Base-by-base conservation (phyloP, 208 protist species). In the Balamuthia mandrillaris region DNA sequence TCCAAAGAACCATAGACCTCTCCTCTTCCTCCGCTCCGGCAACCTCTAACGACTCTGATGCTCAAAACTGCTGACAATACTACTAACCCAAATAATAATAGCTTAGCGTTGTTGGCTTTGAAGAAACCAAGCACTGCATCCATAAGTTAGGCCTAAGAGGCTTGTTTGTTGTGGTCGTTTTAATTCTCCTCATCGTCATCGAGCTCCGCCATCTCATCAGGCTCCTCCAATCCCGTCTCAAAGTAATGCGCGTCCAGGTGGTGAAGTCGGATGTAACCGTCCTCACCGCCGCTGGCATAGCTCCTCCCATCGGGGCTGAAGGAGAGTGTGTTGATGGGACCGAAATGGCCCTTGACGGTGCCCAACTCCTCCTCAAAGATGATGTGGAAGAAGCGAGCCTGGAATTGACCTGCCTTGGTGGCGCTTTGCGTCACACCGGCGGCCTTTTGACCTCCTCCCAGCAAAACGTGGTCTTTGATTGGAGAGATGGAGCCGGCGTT, bases 401-500 rank as follows among this genome's bases (percentile, higher is more conserved):
- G 95, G 88, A 99, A 99, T 66, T 95, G 96, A 75, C 95, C 95
- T 49, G 92, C 88, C 45, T 95, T 91, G 74, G 92, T 92, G 77
- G 92, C 81, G 14, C 96, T 97, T 31, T 90, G 95, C 7, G 98
- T 99, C 58, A 99, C 98, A 78, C 94, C 89, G 42, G 91, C 92
- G 3, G 98, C 97, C 27, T 98, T 96, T 90, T 98, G 96, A 90
- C 98, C 98, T 89, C 98, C 98, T 44, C 96, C 97, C 45, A 99
- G 79, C 51, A 99, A 92, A 33, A 98, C 87, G 29, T 91, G 81
- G 39, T 79, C 33, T 21, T 51, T 24, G 41, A 93, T 90, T 21
- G 97, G 97, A 42, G 94, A 97, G 86, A 99, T 98, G 52, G 93
- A 94, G 3, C 97, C 96, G 41, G 97, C 94, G 91, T 99, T 99